Evolutionary conservation across 805 yeast species (phyloP), one percentile per base, ranked within the genome.

Genomic region (Candida germanica): DNA sequence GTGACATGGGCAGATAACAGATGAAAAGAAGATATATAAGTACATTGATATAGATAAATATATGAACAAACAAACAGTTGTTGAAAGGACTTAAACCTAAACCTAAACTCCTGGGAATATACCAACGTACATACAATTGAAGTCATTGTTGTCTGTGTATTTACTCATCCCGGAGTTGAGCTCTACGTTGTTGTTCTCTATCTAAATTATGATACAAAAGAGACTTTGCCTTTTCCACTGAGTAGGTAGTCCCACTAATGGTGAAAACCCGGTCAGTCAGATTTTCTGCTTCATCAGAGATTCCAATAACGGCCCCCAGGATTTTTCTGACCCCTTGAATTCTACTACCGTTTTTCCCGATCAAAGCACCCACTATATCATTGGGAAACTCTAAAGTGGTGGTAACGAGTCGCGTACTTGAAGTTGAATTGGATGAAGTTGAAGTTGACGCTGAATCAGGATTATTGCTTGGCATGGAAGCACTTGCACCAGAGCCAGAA

Each of bases 281-380:
- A 25, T 75, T 80, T 48, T 77, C 77, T 36, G 78, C 77, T 49
- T 80, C 85, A 38, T 82, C 79, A 25, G 83, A 79, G 46, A 88
- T 85, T 4, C 80, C 77, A 54, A 88, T 86, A 26, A 79, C 75
- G 26, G 95, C 88, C 26, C 88, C 89, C 32, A 88, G 76, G 23
- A 72, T 72, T 49, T 83, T 78, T 49, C 96, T 75, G 33, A 88
- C 82, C 43, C 88, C 94, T 58, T 84, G 93, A 47, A 88, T 87
- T 61, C 94, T 76, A 19, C 85, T 66, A 26, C 96, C 96, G 46
- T 81, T 79, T 48, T 83, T 82, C 41, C 96, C 96, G 49, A 88
- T 86, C 36, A 88, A 69, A 33, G 95, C 91, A 28, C 96, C 96
- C 29, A 88, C 95, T 64, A 80, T 79, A 42, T 80, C 86, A 47